Evolutionary conservation across 2,329 filamentous ascomycete genomes (phyloP).

Genomic region (Pyrenochaeta sp.): DNA sequence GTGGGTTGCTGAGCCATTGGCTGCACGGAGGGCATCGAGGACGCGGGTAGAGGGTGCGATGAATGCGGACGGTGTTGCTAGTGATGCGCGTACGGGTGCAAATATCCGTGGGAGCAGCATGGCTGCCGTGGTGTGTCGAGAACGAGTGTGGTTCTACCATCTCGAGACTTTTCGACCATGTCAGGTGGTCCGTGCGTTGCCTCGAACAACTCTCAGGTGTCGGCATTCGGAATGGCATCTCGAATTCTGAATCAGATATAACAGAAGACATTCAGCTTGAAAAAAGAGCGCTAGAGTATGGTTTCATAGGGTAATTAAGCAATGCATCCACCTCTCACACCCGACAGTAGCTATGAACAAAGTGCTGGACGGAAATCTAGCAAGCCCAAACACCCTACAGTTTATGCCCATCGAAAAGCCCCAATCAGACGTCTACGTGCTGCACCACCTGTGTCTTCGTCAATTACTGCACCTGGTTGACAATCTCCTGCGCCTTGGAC

Average conservation of each 20-base stretch:
- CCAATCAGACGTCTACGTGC: constrained; percentile 19
- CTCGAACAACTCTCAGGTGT: no score
- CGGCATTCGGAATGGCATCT: no score
- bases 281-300: no score
- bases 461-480: constrained; percentile 69
- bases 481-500: constrained; percentile 90
- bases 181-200: constrained; percentile 20
- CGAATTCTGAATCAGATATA: no score
- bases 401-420: constrained; percentile 25
- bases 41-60: constrained; percentile 36
- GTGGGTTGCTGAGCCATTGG: constrained; percentile 40
- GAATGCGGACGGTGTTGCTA: constrained; percentile 27
- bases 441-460: constrained; percentile 2
- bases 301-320: background rate
- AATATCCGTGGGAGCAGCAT: constrained; percentile 52
- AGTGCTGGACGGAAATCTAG: constrained; percentile 21
- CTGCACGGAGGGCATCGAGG: constrained; percentile 39
- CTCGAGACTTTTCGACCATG: constrained; percentile 38
- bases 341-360: constrained; percentile 14
- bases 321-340: constrained; percentile 7
- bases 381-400: constrained; percentile 27
- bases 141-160: constrained; percentile 12
- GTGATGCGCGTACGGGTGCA: constrained; percentile 44
- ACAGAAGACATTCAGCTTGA: background rate
- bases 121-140: constrained; percentile 31